These are phyloP conservation scores for Rozella allomycis DNA, from an alignment of 371 early-diverging fungal species.

Conservation along the genomic window DNA sequence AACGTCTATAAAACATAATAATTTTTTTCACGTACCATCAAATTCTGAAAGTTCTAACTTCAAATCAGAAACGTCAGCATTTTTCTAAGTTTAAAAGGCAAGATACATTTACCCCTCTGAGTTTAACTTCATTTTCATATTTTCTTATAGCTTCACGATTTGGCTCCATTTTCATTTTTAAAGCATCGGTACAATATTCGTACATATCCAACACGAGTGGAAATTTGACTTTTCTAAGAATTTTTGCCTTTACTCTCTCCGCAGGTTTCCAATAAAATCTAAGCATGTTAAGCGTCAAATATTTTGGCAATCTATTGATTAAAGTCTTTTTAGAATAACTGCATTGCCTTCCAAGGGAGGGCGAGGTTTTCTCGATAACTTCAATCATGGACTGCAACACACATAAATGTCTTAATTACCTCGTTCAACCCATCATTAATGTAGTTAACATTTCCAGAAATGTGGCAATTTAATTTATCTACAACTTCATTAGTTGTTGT, in stretches of 20 bases:
- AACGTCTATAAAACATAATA: too few species aligned
- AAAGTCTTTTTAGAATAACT: conserved; percentile 47
- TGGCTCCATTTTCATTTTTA: neutral
- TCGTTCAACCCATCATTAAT: conserved; percentile 37
- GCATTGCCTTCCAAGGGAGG: conserved; percentile 49
- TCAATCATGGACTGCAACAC: conserved; percentile 41
- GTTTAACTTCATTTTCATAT: too few species aligned
- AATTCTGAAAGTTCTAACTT: conserved; percentile 5
- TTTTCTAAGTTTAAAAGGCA: too few species aligned
- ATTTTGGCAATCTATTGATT: conserved; percentile 62
- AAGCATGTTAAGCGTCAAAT: conserved; percentile 72
- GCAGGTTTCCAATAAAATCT: conserved; percentile 87
- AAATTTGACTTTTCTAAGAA: conserved; percentile 21
- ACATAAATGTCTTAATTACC: conserved; percentile 8
- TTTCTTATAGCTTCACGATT: too few species aligned
- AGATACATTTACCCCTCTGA: too few species aligned
- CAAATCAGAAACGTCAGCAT: too few species aligned
- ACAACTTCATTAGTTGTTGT: conserved; percentile 39
- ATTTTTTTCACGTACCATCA: neutral
- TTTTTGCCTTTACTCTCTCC: conserved; percentile 72
- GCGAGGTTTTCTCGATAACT: conserved; percentile 69
- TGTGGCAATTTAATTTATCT: conserved; percentile 62
- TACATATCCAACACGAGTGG: neutral
- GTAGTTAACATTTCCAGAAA: conserved; percentile 43
- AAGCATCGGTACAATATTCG: neutral